A percentile compares a stretch with the other conserved stretches of the same genome.
Evolutionary conservation across 2,329 filamentous ascomycete genomes (phyloP).

Genomic region (Pyrenochaeta sp.): DNA sequence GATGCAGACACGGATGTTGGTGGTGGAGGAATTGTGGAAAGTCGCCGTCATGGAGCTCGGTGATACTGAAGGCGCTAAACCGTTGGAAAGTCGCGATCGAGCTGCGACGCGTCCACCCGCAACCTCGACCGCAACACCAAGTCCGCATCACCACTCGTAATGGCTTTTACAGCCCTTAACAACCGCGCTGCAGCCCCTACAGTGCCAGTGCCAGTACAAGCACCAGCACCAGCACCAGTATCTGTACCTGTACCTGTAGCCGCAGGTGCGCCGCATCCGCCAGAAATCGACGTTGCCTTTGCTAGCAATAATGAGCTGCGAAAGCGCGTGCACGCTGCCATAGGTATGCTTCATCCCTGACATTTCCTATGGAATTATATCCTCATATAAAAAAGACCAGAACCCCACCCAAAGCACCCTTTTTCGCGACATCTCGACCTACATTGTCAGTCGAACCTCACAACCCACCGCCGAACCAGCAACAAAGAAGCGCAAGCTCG

Average conservation of each 20-base stretch:
- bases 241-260: slow-evolving; percentile 5
- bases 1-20: background rate
- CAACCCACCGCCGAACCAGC: slow-evolving; percentile 36
- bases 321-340: slow-evolving; percentile 49
- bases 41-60: slow-evolving; percentile 3
- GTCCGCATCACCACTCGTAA: slow-evolving; percentile 9
- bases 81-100: slow-evolving; percentile 18
- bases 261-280: slow-evolving; percentile 24
- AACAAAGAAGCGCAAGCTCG: slow-evolving; percentile 52
- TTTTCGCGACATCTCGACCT: slow-evolving; percentile 49
- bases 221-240: slow-evolving; percentile 4
- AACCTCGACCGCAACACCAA: slow-evolving; percentile 15
- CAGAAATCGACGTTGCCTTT: slow-evolving; percentile 47
- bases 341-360: slow-evolving; percentile 31
- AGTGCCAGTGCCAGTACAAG: slow-evolving; percentile 14
- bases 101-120: slow-evolving; percentile 19
- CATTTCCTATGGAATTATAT: background rate
- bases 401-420: slow-evolving; percentile 42
- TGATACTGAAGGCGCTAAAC: slow-evolving; percentile 23
- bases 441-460: slow-evolving; percentile 40
- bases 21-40: background rate
- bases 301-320: slow-evolving; percentile 45
- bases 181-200: slow-evolving; percentile 15
- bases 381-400: slow-evolving; percentile 32
- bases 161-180: slow-evolving; percentile 38